Conservation (phyloP, 2,329 filamentous ascomycete species). For the Colletotrichum chrysophilum region DNA sequence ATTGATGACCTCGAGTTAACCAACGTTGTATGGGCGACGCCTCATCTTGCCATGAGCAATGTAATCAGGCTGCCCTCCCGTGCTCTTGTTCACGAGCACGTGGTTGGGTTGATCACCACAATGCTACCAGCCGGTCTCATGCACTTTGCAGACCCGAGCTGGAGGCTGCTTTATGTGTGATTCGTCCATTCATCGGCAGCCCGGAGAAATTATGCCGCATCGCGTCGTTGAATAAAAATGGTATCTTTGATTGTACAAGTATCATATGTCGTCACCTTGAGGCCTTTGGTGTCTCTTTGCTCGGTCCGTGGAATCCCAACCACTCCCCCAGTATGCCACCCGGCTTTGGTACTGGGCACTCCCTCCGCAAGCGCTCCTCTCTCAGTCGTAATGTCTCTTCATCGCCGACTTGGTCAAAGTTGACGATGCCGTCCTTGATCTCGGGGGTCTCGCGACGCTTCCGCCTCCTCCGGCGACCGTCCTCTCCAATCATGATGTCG, state of each 20-base stretch:
- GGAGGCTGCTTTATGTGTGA: background rate
- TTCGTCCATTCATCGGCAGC: background rate
- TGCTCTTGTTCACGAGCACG: background rate
- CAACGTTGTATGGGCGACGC: background rate
- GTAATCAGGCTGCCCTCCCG: background rate
- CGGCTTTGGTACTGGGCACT: conserved; percentile 94
- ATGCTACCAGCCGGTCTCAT: background rate
- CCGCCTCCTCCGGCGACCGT: conserved; percentile 50
- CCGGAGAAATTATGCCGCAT: background rate
- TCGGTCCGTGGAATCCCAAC: conserved; percentile 65
- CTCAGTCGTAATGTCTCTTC: conserved; percentile 35
- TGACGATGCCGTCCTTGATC: conserved; percentile 51
- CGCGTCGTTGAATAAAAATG: background rate
- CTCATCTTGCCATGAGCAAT: background rate
- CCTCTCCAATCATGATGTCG: conserved; percentile 50
- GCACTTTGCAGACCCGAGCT: background rate
- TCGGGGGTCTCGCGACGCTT: conserved; percentile 40
- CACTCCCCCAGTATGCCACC: conserved; percentile 77
- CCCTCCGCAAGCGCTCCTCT: conserved; percentile 60
- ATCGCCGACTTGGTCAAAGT: conserved; percentile 46
- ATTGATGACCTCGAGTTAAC: background rate
- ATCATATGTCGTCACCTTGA: conserved; percentile 10
- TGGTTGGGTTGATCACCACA: background rate
- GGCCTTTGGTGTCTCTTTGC: background rate
- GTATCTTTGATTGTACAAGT: conserved; percentile 17